phyloP scores from a whole-genome alignment of 2,329 filamentous ascomycete species.

The Parastagonospora avenae region DNA sequence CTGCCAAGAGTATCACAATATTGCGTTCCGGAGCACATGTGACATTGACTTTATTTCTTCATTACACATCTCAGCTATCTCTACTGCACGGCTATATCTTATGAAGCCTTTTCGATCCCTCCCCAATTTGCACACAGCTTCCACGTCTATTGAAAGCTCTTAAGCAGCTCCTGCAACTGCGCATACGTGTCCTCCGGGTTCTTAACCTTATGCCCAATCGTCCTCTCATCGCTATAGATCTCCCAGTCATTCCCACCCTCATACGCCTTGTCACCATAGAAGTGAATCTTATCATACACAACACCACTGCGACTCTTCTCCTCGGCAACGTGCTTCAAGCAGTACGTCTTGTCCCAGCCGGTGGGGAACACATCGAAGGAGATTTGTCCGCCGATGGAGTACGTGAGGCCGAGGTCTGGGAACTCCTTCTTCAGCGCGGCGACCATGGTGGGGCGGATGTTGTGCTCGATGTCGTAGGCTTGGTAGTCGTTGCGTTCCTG shows the following conservation, averaged over 20 bases:
- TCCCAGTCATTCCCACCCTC: conserved; percentile 94
- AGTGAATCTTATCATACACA: conserved; percentile 87
- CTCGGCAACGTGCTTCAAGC: conserved; percentile 81
- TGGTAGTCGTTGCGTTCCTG: conserved; percentile 84
- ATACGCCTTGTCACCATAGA: conserved; percentile 96
- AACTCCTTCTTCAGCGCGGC: conserved; percentile 79
- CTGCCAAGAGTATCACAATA: no score
- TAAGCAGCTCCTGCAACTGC: conserved; percentile 80
- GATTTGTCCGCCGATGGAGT: conserved; percentile 95
- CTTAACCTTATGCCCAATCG: conserved; percentile 82
- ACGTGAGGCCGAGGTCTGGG: conserved; percentile 83
- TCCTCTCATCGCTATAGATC: conserved; percentile 83
- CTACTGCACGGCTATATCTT: background rate
- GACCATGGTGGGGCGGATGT: conserved; percentile 78
- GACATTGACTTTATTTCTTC: background rate
- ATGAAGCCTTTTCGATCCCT: background rate
- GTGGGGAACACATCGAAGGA: conserved; percentile 97
- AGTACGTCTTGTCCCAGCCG: conserved; percentile 99
- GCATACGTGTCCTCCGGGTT: conserved; percentile 81
- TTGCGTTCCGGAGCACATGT: no score
- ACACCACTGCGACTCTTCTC: conserved; percentile 73
- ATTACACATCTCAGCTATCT: background rate
- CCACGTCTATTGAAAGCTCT: conserved; percentile 24
- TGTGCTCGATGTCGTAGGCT: conserved; percentile 76
- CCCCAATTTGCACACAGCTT: background rate